These are phyloP conservation scores for Datura wrightii DNA, from an alignment of 257 asterid genomes.

Conservation along the genomic window DNA sequence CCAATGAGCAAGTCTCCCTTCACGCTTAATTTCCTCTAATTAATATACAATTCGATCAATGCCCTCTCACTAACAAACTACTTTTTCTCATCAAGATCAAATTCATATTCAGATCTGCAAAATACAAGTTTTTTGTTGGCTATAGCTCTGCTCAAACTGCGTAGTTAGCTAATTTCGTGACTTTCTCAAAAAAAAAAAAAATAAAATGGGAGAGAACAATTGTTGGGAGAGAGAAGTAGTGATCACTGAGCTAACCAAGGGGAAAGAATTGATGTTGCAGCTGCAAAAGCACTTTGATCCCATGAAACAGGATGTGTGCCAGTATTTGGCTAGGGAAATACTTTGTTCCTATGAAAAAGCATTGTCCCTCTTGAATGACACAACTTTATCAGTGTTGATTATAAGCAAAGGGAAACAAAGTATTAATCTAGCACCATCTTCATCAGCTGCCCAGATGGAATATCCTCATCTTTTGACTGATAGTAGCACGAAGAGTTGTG, in stretches of 20 bases:
- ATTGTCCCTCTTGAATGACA: slow-evolving; percentile 34
- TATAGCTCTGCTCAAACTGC: not conserved
- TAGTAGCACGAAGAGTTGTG: not conserved
- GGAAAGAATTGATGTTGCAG: slow-evolving; percentile 41
- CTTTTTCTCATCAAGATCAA: not conserved
- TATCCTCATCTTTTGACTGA: not conserved
- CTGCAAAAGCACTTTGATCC: slow-evolving; percentile 41
- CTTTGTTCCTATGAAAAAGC: slow-evolving; percentile 54
- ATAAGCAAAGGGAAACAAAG: not conserved
- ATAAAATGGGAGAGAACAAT: slow-evolving; percentile 35
- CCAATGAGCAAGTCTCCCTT: not conserved
- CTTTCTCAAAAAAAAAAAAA: not conserved
- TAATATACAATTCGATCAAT: not conserved
- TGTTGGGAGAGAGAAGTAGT: slow-evolving; percentile 35
- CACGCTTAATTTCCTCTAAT: not conserved
- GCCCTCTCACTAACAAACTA: not conserved
- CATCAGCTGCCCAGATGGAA: slow-evolving; percentile 12
- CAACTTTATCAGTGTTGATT: slow-evolving; percentile 27
- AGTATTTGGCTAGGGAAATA: slow-evolving; percentile 37
- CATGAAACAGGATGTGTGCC: slow-evolving; percentile 24
- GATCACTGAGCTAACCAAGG: slow-evolving; percentile 42
- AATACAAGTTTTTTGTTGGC: not conserved
- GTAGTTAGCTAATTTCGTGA: not conserved
- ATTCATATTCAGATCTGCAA: not conserved
- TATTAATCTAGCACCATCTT: not conserved